phyloP scores from a whole-genome alignment of 2,329 filamentous ascomycete genomes.

The Botrytis fragariae region DNA sequence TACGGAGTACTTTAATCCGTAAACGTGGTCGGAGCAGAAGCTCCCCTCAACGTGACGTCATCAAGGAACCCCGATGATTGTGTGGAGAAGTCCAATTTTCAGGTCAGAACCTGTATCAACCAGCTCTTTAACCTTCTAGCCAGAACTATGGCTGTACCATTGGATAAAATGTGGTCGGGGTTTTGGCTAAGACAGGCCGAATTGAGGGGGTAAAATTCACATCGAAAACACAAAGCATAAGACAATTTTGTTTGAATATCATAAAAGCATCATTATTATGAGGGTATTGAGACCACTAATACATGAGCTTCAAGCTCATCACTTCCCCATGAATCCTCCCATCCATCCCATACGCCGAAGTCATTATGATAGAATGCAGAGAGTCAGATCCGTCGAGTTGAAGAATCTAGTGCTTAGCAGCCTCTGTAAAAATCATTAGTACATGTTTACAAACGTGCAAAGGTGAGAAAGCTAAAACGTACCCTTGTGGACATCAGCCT shows the following conservation, averaged over 20 bases:
- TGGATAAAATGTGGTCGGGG: no score
- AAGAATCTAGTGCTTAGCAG: slow-evolving; percentile 38
- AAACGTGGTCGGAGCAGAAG: background rate
- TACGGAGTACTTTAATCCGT: background rate
- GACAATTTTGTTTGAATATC: background rate
- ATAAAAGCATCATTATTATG: slow-evolving; percentile 12
- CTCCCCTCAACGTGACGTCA: background rate
- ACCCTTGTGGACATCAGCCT: slow-evolving; percentile 50
- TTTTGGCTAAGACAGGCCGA: fast-evolving
- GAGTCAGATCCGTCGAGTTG: background rate
- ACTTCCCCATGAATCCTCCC: slow-evolving; percentile 6
- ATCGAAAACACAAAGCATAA: background rate
- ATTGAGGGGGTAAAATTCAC: background rate
- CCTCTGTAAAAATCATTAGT: slow-evolving; percentile 31
- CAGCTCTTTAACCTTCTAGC: background rate
- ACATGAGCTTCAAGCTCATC: slow-evolving; percentile 7
- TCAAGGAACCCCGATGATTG: background rate
- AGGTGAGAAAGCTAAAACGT: slow-evolving; percentile 14
- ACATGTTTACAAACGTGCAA: background rate
- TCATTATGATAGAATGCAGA: slow-evolving; percentile 17
- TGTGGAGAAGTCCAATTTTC: background rate
- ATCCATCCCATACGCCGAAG: slow-evolving; percentile 17
- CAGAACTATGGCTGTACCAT: background rate
- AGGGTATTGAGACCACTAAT: slow-evolving; percentile 19
- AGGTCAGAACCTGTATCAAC: background rate